Base-by-base conservation (phyloP, 768 basidiomycete genomes). In the Omphalotus guepiniiformis region DNA sequence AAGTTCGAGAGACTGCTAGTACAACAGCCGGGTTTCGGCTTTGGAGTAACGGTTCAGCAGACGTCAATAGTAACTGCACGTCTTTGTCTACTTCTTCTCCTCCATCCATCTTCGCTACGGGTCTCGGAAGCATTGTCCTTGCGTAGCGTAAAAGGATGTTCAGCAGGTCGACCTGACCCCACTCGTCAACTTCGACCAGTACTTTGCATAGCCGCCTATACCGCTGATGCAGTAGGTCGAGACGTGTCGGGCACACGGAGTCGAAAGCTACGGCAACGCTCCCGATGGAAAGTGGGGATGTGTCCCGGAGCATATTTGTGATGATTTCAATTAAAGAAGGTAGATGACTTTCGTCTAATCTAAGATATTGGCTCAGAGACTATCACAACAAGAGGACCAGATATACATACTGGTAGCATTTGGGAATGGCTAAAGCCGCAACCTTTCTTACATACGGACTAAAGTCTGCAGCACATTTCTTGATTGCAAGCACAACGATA, bases 391-490 rank as follows among this genome's bases (percentile, higher is more conserved):
- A 16, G 40, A 26, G 22, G 34, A 26, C 13, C 36, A 26, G 27
- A 48, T 7, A 44, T 36, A 54, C 62, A 54, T 45, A 67, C 93
- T 82, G 81, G 65, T 83, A 86, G 55, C 82, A 85, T 64, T 92
- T 93, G 0, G 88, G 83, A 47, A 98, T 80, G 4, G 94, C 94
- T 13, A 95, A 71, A 2, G 93, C 93, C 0, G 93, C 92, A 1
- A 86, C 84, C 68, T 96, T 95, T 29, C 96, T 77, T 2, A 99
- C 95, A 65, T 94, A 97, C 6, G 94, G 93, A 61, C 92, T 96
- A 44, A 85, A 71, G 63, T 99, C 96, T 15, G 83, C 78, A 2
- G 91, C 91, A 52, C 90, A 93, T 63, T 94, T 96, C 67, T 88
- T 88, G 61, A 99, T 85, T 13, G 88, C 92, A 18, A 95, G 72